Conservation (phyloP, 2,329 filamentous ascomycete species). For the Phoma sp. region DNA sequence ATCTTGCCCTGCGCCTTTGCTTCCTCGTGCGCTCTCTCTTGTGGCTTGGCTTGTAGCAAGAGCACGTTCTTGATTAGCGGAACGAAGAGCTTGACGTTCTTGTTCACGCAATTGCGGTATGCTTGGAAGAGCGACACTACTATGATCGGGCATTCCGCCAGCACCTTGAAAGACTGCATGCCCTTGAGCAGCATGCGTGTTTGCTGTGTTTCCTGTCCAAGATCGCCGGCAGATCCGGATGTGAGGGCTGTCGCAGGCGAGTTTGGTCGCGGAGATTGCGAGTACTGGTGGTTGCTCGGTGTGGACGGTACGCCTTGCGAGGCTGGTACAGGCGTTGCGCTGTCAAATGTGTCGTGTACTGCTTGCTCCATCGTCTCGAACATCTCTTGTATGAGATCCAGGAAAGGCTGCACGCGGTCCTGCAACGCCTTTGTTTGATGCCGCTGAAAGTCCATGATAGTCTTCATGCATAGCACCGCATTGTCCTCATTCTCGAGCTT, state of each 20-base stretch:
- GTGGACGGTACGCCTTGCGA: slow-evolving; percentile 67
- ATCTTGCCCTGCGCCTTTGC: slow-evolving; percentile 79
- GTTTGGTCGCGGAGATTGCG: slow-evolving; percentile 86
- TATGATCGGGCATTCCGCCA: slow-evolving; percentile 97
- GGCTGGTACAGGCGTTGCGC: slow-evolving; percentile 63
- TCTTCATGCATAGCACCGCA: slow-evolving; percentile 97
- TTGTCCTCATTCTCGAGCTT: slow-evolving; percentile 97
- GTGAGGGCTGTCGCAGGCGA: slow-evolving; percentile 87
- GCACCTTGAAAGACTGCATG: slow-evolving; percentile 98
- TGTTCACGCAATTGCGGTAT: slow-evolving; percentile 77
- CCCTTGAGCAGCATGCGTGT: slow-evolving; percentile 83
- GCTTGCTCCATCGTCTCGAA: slow-evolving; percentile 95
- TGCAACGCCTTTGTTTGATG: slow-evolving; percentile 84
- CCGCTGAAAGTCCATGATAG: slow-evolving; percentile 93
- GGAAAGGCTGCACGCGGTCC: slow-evolving; percentile 86
- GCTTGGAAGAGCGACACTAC: slow-evolving; percentile 98
- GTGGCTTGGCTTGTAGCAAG: slow-evolving; percentile 86
- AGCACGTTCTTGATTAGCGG: slow-evolving; percentile 92
- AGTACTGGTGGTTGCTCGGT: slow-evolving; percentile 66
- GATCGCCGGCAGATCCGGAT: slow-evolving; percentile 72
- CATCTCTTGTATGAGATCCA: slow-evolving; percentile 91
- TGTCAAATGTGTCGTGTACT: slow-evolving; percentile 94
- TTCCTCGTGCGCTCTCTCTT: slow-evolving; percentile 88
- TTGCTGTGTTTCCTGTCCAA: slow-evolving; percentile 83
- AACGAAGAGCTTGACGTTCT: slow-evolving; percentile 90